These are phyloP conservation scores for Trichoderma cornu-damae DNA, from an alignment of 2,329 filamentous ascomycete species.

Conservation along the genomic window DNA sequence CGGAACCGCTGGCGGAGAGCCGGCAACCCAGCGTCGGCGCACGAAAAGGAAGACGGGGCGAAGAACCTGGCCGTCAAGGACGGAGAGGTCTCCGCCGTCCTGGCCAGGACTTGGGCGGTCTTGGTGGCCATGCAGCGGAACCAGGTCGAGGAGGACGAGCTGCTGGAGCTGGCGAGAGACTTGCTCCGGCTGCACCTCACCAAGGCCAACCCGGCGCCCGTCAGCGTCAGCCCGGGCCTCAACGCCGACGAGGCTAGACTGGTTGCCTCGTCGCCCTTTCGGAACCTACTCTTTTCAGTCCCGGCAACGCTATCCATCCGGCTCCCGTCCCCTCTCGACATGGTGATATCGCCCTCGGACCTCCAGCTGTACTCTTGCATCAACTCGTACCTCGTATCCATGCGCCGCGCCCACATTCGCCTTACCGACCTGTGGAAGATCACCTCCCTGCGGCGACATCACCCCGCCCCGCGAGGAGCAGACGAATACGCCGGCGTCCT, in stretches of 20 bases:
- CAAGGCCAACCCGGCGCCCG: slow-evolving; percentile 41
- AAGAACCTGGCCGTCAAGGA: slow-evolving; percentile 67
- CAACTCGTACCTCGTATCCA: slow-evolving; percentile 79
- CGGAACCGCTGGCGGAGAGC: slow-evolving; percentile 65
- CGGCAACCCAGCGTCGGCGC: slow-evolving; percentile 52
- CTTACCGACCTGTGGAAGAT: slow-evolving; percentile 84
- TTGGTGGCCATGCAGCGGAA: slow-evolving; percentile 68
- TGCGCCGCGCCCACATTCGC: slow-evolving; percentile 79
- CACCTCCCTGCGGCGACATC: slow-evolving; percentile 68
- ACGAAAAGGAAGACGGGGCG: slow-evolving; percentile 48
- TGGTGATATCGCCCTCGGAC: slow-evolving; percentile 76
- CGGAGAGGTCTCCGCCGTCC: slow-evolving; percentile 72
- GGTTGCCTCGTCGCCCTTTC: slow-evolving; percentile 58
- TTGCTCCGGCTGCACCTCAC: slow-evolving; percentile 63
- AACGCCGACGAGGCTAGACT: slow-evolving; percentile 29
- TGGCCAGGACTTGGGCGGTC: slow-evolving; percentile 73
- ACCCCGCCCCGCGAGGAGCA: slow-evolving; percentile 63
- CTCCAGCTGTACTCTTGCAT: slow-evolving; percentile 76
- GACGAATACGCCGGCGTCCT: slow-evolving; percentile 56
- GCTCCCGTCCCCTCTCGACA: slow-evolving; percentile 73
- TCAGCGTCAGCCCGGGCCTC: slow-evolving; percentile 36
- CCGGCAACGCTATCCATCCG: slow-evolving; percentile 64
- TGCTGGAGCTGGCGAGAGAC: slow-evolving; percentile 75
- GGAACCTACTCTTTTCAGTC: slow-evolving; percentile 74
- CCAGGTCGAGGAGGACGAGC: slow-evolving; percentile 72